Evolutionary conservation across 2,329 filamentous ascomycete genomes (phyloP), one percentile per base, ranked within the genome.

Genomic region (Monosporascus sp.): DNA sequence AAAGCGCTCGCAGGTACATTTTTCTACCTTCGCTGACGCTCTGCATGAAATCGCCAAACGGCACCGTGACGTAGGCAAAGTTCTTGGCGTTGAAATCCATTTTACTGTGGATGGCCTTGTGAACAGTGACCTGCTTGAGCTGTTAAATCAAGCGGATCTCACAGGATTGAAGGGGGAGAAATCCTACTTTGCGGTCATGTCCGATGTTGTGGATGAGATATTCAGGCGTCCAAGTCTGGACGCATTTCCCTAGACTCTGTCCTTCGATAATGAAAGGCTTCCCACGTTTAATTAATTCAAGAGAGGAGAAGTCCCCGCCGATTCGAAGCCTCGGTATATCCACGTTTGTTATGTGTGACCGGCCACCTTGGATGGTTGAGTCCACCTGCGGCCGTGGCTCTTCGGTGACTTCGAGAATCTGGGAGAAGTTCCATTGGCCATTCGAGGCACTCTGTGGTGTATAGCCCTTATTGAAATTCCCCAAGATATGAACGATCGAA

Each of bases 11-110:
- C n/a, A 96, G 74, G 67, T 96, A 96, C 37, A 91, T 73, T 55
- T 79, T 80, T 41, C 78, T 78, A 11, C 88, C 88, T 5, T 68
- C 66, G 20, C 78, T 69, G 18, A 85, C 80, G 49, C 80, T 78
- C 37, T 80, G 68, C 49, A 92, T 74, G 65, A 96, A 91, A 0
- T 78, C 71, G 1, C 77, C 79, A 60, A 96, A 90, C 2, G 74
- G 65, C 57, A 86, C 85, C 4, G 83, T 89, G 8, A 80, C 75
- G 65, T 96, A 96, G 38, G 74, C 72, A 65, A 96, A 96, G 68
- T 96, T 95, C 70, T 95, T 96, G 46, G 78, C 75, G 53, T 85
- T 85, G 65, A 96, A 96, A 60, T 89, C 86, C 87, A 96, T 91
- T 46, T 80, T 80, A 31, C 81, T 75, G 5, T 75, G 78, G 7